A percentile compares a stretch with the other conserved stretches of the same genome.
Evolutionary conservation across 2,329 filamentous ascomycete species (phyloP).

Genomic region (Phyllosticta citriasiana): DNA sequence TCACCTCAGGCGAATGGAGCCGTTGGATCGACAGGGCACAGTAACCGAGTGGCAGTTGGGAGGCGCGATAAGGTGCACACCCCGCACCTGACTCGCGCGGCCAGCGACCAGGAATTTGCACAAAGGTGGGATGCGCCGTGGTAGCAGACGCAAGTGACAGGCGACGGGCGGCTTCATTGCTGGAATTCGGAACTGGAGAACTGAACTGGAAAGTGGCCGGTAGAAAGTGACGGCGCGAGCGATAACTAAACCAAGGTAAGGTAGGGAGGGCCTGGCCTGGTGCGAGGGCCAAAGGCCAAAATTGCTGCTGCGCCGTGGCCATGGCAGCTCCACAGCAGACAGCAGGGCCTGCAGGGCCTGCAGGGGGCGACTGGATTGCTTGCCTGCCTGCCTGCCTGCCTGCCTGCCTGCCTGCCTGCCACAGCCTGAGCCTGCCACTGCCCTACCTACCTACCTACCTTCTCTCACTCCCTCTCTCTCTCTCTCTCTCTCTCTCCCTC

Average conservation of each 20-base stretch:
- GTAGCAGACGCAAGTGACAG: background rate
- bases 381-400: no score
- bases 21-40: slow-evolving; percentile 34
- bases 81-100: background rate
- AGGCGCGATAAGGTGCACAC: slow-evolving; percentile 10
- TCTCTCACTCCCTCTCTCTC: background rate
- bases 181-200: background rate
- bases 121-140: slow-evolving; percentile 10
- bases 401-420: no score
- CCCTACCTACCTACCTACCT: no score
- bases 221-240: background rate
- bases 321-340: background rate
- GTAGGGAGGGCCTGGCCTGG: background rate
- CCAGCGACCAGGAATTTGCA: slow-evolving; percentile 12
- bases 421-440: no score
- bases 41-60: slow-evolving; percentile 14
- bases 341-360: background rate
- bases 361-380: no score
- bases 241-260: no score
- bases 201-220: background rate
- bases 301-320: background rate
- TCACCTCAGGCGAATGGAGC: slow-evolving; percentile 33
- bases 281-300: background rate
- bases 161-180: background rate
- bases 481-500: background rate